phyloP scores from a whole-genome alignment of 345 rosid genomes.

The Corchorus capsularis region DNA sequence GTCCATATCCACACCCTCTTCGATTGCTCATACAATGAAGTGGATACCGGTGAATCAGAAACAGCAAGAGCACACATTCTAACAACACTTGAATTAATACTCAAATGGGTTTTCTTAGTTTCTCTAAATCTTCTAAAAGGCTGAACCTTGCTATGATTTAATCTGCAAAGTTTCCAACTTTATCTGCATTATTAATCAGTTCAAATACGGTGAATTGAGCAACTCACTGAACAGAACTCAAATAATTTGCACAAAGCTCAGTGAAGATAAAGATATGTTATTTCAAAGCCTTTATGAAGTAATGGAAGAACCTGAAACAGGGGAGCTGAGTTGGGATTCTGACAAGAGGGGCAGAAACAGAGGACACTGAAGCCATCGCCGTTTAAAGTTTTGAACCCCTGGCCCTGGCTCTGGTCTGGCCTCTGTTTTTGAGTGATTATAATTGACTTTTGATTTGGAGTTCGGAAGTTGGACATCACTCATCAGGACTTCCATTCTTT shows the following conservation, averaged over 20 bases:
- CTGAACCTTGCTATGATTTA: slow-evolving; percentile 16
- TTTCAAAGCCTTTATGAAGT: not conserved
- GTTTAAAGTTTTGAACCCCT: not conserved
- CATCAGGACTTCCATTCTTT: not conserved
- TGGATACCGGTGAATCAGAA: slow-evolving; percentile 20
- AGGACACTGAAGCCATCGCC: slow-evolving; percentile 17
- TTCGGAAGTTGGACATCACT: not conserved
- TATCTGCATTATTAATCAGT: slow-evolving; percentile 27
- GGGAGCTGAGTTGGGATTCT: slow-evolving; percentile 14
- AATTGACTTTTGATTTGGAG: not conserved
- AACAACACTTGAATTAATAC: slow-evolving; percentile 19
- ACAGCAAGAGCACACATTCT: slow-evolving; percentile 36
- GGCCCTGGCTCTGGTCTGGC: not conserved
- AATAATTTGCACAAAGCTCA: not conserved
- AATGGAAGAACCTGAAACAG: slow-evolving; percentile 5
- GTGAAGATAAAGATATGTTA: not conserved
- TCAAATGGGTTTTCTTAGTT: not conserved
- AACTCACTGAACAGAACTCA: not conserved
- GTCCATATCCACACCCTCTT: slow-evolving; percentile 91
- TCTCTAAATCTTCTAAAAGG: slow-evolving; percentile 16
- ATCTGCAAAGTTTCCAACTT: slow-evolving; percentile 29
- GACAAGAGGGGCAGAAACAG: slow-evolving; percentile 10
- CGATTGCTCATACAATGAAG: slow-evolving; percentile 32
- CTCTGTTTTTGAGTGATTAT: not conserved
- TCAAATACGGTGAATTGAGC: not conserved